Evolutionary conservation across 495 filamentous ascomycete species (phyloP), one percentile per base, ranked within the genome.

Genomic region (Parathielavia appendiculata): DNA sequence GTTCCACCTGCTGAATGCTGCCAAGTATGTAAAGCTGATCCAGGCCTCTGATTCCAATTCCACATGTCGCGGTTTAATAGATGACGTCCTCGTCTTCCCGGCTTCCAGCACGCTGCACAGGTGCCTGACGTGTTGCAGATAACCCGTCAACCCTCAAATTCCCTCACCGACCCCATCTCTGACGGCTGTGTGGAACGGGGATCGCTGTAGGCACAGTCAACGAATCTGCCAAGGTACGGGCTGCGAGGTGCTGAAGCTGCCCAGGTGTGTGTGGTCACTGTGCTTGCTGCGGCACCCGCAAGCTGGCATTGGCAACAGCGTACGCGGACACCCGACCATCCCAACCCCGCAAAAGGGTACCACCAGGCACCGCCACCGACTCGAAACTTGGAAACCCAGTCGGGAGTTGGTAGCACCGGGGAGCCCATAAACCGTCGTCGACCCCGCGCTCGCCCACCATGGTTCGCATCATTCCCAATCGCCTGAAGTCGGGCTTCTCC

Each of bases 391-490:
- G 51, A 60, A 60, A 43, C 49, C n/a, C 6, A 26, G 39, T 8
- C 20, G 45, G 45, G 12, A 32, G 16, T 44, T 22, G 34, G 50
- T 19, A 12, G 57, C 35, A 54, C 16, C 23, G 46, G 22, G 32
- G 12, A 48, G 16, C 45, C 16, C 49, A 53, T 57, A 66, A 59
- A 59, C 49, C 36, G 39, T 22, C 50, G 54, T 54, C 46, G 51
- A 62, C 66, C 63, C 65, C 67, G 65, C 67, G 56, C 38, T 46
- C 19, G 16, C 49, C 38, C 61, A 63, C 60, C 72, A 91, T 90
- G 86, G 86, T 89, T 64, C 87, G 86, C 69, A 79, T 89, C 64
- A 79, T 91, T 39, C 87, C 87, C 60, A 83, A 79, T 70, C 85
- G 87, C 46, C 77, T 91, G 41, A 89, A 86, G 75, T 79, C 80